Conservation (phyloP, 1,284 basidiomycete genomes). For the Serendipita sp. region DNA sequence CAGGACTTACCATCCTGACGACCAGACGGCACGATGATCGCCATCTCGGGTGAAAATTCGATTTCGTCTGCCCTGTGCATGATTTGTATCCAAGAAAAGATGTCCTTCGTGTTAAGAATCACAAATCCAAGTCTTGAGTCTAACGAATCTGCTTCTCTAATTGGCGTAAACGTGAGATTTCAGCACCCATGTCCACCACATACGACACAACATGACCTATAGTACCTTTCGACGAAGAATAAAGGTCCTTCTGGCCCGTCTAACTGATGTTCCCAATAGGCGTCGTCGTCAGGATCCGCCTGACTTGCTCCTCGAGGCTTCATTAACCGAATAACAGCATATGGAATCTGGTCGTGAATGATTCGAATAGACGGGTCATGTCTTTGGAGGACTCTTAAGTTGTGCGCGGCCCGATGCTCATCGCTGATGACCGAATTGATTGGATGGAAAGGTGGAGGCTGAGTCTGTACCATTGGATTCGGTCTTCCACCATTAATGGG, state of each 20-base stretch:
- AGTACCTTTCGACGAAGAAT: constrained; percentile 2
- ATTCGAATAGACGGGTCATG: constrained; percentile 66
- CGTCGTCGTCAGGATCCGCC: background rate
- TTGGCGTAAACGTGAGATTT: no score
- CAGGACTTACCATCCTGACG: background rate
- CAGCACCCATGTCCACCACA: background rate
- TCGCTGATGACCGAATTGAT: constrained; percentile 5
- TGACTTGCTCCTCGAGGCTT: background rate
- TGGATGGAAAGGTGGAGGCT: constrained; percentile 1
- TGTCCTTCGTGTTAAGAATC: constrained; percentile 1
- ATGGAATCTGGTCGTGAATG: constrained; percentile 51
- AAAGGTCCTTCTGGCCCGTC: constrained; percentile 5
- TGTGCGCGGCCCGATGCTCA: constrained; percentile 27
- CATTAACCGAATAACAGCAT: constrained; percentile 3
- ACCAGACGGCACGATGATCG: background rate
- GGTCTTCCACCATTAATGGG: background rate
- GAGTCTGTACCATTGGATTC: background rate
- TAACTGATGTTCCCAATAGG: constrained; percentile 6
- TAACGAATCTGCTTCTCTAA: background rate
- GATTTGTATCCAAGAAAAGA: constrained; percentile 4
- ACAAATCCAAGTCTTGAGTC: background rate
- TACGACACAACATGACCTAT: background rate
- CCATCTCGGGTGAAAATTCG: constrained; percentile 6
- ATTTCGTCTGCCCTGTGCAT: constrained; percentile 2
- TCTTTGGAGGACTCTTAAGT: constrained; percentile 70